A percentile compares a stretch with the other conserved stretches of the same genome.
These are phyloP conservation scores for Butyriboletus loyo DNA, from an alignment of 768 basidiomycete species.

Conservation along the genomic window DNA sequence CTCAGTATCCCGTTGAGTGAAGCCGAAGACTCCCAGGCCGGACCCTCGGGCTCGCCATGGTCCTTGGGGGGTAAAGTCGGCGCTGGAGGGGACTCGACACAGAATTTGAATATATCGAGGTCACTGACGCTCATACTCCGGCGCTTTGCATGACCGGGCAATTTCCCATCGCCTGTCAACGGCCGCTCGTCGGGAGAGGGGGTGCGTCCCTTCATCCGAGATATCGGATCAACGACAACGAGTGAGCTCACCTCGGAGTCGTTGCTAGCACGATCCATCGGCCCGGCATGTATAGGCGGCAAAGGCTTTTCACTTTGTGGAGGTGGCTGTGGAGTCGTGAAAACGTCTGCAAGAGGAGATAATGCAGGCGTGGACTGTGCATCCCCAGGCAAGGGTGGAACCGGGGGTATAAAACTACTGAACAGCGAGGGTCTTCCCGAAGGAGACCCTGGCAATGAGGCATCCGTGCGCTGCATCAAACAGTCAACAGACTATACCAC, in stretches of 20 bases:
- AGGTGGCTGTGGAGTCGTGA: constrained; percentile 34
- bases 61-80: constrained; percentile 37
- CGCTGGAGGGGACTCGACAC: constrained; percentile 35
- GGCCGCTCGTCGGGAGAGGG: constrained; percentile 31
- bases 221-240: constrained; percentile 51
- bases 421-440: constrained; percentile 30
- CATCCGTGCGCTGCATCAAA: constrained; percentile 52
- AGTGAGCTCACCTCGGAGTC: constrained; percentile 54
- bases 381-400: constrained; percentile 49
- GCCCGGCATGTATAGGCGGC: constrained; percentile 50
- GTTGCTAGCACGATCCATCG: constrained; percentile 34
- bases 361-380: constrained; percentile 35
- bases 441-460: constrained; percentile 32
- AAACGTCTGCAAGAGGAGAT: constrained; percentile 53
- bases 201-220: constrained; percentile 36
- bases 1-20: constrained; percentile 61
- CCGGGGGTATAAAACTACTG: constrained; percentile 37
- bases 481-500: constrained; percentile 14
- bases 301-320: constrained; percentile 56
- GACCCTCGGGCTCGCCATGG: constrained; percentile 19
- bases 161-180: constrained; percentile 25
- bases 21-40: constrained; percentile 40
- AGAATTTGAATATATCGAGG: constrained; percentile 50
- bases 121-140: constrained; percentile 75
- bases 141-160: constrained; percentile 43